Evolutionary conservation across 495 filamentous ascomycete genomes (phyloP), one percentile per base, ranked within the genome.

Genomic region (Penicillium samsonianum): DNA sequence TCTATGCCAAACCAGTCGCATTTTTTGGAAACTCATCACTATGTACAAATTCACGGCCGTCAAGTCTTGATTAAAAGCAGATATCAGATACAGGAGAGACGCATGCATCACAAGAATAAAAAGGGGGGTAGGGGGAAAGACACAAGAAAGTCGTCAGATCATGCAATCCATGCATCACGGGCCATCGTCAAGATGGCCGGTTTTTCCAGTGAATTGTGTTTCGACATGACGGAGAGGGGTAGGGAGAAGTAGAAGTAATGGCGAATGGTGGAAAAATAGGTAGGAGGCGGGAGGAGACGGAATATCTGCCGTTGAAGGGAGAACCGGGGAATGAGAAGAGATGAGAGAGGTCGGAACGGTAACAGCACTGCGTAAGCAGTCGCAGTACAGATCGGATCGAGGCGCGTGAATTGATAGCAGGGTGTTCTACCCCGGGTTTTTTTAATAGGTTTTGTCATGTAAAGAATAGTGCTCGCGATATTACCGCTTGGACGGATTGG

Each of bases 51-150:
- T 52, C 22, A 26, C 41, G 53, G 53, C 53, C 53, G 53, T 55
- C 19, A 55, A 47, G 43, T 55, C 53, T 55, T 55, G 42, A 55
- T 55, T 55, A 55, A 47, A 55, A 55, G 41, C 53, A 55, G 43
- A 40, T 55, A 55, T 47, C 43, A 47, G 52, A 55, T 46, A 47
- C 53, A 55, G 22, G 42, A 19, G 40, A 11, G 53, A 55, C 43
- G 53, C 53, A 47, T 55, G 53, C 52, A 55, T 55, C 53, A 46
- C 52, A 54, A 55, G 52, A 55, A 55, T 35, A 46, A 55, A 8
- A 55, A 23, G 9, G 7, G 38, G 40, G 26, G 14, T 4, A 20
- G 17, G 25, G 35, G n/a, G 23, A 28, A 35, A 49, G 46, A 40
- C 35, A 52, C 23, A 52, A 22, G 33, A 52, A 43, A 47, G 16